These are phyloP conservation scores for Sarcocystis neurona DNA, from an alignment of 169 alveolate species.

Conservation along the genomic window DNA sequence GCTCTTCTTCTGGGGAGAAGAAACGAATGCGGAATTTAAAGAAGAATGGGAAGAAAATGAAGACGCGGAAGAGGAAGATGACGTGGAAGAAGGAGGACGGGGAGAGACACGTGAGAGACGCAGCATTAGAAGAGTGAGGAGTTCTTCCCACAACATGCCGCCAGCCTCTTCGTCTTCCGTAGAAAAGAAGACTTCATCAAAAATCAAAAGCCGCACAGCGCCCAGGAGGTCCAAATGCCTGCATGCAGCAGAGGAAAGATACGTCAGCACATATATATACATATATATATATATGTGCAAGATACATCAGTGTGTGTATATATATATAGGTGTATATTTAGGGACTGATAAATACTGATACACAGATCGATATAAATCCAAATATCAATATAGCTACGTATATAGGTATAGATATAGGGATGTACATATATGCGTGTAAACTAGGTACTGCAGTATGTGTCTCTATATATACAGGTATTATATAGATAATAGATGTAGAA, in stretches of 20 bases:
- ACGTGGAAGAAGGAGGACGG: background rate
- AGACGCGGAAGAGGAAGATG: too few species aligned
- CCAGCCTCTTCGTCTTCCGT: background rate
- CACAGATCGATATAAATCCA: background rate
- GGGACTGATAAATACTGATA: background rate
- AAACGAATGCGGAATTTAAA: too few species aligned
- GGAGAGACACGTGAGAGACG: background rate
- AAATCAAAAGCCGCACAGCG: background rate
- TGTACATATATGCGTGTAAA: background rate
- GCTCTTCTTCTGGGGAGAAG: too few species aligned
- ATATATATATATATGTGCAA: background rate
- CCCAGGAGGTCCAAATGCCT: too few species aligned
- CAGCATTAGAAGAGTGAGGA: background rate
- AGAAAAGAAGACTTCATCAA: slow-evolving; percentile 1
- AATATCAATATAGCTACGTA: background rate
- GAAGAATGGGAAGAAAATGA: too few species aligned
- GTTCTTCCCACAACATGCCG: slow-evolving; percentile 30
- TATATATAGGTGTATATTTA: background rate
- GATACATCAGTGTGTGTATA: background rate
- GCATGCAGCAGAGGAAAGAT: background rate
- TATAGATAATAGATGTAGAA: too few species aligned
- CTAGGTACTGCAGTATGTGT: too few species aligned
- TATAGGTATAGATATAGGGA: background rate
- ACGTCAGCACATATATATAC: background rate
- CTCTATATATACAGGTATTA: too few species aligned